These are phyloP conservation scores for Heterobasidion parviporum DNA, from an alignment of 1,284 basidiomycete species.

Conservation along the genomic window DNA sequence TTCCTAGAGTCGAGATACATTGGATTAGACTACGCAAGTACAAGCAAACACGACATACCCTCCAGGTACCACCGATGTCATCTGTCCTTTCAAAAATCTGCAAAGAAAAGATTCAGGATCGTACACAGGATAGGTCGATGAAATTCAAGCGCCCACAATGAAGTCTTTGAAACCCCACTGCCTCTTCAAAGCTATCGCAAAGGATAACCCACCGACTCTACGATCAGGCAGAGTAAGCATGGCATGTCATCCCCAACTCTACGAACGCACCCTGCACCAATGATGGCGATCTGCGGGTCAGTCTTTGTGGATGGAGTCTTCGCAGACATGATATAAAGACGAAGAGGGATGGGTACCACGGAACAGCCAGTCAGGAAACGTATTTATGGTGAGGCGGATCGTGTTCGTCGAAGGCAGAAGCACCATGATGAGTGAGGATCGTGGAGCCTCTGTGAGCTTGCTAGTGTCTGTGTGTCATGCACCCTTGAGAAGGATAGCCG, in stretches of 20 bases:
- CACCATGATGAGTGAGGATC: no score
- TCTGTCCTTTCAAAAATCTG: constrained; percentile 26
- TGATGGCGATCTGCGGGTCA: not conserved
- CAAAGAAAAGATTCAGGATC: not conserved
- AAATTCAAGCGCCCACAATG: constrained; percentile 20
- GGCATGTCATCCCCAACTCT: not conserved
- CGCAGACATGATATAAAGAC: no score
- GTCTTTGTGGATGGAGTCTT: no score
- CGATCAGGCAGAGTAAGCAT: constrained; percentile 11
- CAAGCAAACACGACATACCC: constrained; percentile 14
- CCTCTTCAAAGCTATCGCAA: constrained; percentile 37
- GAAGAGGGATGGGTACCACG: no score
- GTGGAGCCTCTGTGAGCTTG: no score
- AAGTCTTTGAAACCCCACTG: constrained; percentile 37
- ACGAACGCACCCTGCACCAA: constrained; percentile 9
- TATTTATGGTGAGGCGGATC: no score
- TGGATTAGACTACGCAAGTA: not conserved
- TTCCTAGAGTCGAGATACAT: constrained; percentile 11
- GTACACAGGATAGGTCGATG: not conserved
- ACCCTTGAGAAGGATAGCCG: no score
- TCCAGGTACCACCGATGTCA: constrained; percentile 29
- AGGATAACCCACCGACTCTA: constrained; percentile 35
- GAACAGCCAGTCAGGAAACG: no score
- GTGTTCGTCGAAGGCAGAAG: no score
- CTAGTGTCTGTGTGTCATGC: no score